Evolutionary conservation across 768 basidiomycete genomes (phyloP).

Genomic region (Naganishia randhawae): DNA sequence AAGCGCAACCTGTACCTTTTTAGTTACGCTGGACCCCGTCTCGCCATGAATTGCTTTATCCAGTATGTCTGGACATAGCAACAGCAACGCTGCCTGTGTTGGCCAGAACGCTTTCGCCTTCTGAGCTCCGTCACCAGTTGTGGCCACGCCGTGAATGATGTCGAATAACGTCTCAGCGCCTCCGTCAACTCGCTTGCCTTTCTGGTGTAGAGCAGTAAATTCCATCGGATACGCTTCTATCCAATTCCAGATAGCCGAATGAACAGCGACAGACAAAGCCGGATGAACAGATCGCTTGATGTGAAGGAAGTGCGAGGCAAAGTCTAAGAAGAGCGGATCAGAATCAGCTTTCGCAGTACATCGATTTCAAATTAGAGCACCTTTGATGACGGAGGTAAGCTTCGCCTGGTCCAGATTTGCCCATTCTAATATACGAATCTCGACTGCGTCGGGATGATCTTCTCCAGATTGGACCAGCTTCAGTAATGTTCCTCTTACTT

Average conservation of each 20-base stretch:
- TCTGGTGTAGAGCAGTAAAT: constrained; percentile 67
- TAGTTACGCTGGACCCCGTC: constrained; percentile 29
- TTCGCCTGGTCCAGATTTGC: constrained; percentile 67
- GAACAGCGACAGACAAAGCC: constrained; percentile 67
- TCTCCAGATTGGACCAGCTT: constrained; percentile 58
- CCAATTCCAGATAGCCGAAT: constrained; percentile 85
- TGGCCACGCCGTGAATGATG: constrained; percentile 57
- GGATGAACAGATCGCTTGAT: constrained; percentile 71
- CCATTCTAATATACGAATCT: constrained; percentile 73
- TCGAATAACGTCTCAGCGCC: constrained; percentile 84
- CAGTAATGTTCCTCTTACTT: constrained; percentile 68
- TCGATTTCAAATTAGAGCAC: constrained; percentile 50
- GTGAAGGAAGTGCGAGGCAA: constrained; percentile 75
- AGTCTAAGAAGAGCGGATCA: constrained; percentile 54
- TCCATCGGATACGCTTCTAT: constrained; percentile 72
- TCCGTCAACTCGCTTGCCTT: constrained; percentile 65
- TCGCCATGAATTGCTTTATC: constrained; percentile 53
- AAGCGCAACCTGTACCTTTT: constrained; percentile 34
- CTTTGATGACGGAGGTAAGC: constrained; percentile 67
- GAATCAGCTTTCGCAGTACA: constrained; percentile 19
- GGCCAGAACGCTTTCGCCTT: constrained; percentile 66
- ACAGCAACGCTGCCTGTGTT: constrained; percentile 67
- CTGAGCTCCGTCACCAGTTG: constrained; percentile 43
- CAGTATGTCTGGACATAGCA: constrained; percentile 71
- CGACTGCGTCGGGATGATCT: constrained; percentile 64